Evolutionary conservation across 2,329 filamentous ascomycete genomes (phyloP).

Genomic region (Nemania sp.): DNA sequence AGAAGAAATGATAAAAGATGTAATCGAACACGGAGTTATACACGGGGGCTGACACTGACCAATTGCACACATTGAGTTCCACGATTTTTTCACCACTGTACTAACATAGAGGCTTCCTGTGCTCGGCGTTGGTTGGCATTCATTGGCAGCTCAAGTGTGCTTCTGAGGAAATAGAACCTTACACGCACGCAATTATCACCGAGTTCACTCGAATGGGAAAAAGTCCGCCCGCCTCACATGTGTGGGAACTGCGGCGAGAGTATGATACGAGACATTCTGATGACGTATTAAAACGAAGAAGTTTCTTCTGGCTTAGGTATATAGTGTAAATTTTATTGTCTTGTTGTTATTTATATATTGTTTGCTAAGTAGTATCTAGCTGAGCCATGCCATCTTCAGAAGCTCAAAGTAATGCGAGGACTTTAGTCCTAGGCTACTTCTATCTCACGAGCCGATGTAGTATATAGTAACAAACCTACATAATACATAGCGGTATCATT

Average conservation of each 20-base stretch:
- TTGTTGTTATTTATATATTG: too few relatives aligned
- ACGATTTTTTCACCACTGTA: conserved; percentile 30
- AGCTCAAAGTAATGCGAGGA: too few relatives aligned
- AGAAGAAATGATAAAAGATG: conserved; percentile 42
- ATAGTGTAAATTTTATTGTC: not conserved
- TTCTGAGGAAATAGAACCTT: conserved; percentile 10
- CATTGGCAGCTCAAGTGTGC: conserved; percentile 16
- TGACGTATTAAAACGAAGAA: not conserved
- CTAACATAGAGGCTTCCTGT: conserved; percentile 29
- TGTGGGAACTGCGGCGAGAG: conserved; percentile 4
- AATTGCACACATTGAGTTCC: not conserved
- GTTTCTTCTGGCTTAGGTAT: conserved; percentile 1
- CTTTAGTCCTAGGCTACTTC: too few relatives aligned
- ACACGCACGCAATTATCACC: conserved; percentile 18
- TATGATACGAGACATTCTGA: conserved; percentile 13
- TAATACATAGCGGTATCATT: too few relatives aligned
- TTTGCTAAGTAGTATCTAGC: too few relatives aligned
- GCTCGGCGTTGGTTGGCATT: conserved; percentile 32
- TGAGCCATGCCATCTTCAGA: too few relatives aligned
- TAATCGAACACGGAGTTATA: not conserved
- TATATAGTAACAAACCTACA: too few relatives aligned
- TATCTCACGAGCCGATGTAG: not conserved
- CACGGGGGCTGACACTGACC: not conserved
- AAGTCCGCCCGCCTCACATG: not conserved
- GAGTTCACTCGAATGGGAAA: not conserved